Conservation (phyloP, 176 grass and related monocot genomes). For the Tillandsia fasciculata region DNA sequence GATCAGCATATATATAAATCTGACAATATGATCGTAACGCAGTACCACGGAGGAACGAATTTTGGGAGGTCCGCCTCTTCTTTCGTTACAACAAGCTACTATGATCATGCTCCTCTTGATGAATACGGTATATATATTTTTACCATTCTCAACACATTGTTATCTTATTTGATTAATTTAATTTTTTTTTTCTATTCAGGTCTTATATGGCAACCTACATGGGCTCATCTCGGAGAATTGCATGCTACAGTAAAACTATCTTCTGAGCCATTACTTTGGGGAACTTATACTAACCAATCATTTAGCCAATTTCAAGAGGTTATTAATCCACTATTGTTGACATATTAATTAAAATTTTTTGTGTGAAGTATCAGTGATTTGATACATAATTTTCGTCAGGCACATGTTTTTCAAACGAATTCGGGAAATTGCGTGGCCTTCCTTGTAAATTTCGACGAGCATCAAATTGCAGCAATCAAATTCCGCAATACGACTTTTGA, state of each 20-base stretch:
- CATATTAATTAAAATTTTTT: no score
- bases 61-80: constrained; percentile 82
- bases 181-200: constrained; percentile 31
- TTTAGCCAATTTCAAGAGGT: constrained; percentile 74
- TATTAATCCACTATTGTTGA: not conserved
- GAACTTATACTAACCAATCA: constrained; percentile 50
- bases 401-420: constrained; percentile 71
- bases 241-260: constrained; percentile 58
- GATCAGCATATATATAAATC: not conserved
- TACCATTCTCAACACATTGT: constrained; percentile 12
- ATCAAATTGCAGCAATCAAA: constrained; percentile 17
- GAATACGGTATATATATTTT: constrained; percentile 68
- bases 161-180: not conserved
- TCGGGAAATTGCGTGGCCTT: constrained; percentile 56
- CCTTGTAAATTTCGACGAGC: constrained; percentile 54
- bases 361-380: not conserved
- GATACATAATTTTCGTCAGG: constrained; percentile 38
- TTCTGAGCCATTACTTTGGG: constrained; percentile 52
- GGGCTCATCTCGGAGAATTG: constrained; percentile 82
- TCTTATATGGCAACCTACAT: constrained; percentile 79
- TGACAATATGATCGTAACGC: constrained; percentile 24
- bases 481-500: constrained; percentile 47
- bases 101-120: constrained; percentile 88
- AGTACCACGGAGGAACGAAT: constrained; percentile 97
- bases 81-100: constrained; percentile 76